phyloP scores from a whole-genome alignment of 73 alveolate genomes.

The Paramecium sexaurelia region DNA sequence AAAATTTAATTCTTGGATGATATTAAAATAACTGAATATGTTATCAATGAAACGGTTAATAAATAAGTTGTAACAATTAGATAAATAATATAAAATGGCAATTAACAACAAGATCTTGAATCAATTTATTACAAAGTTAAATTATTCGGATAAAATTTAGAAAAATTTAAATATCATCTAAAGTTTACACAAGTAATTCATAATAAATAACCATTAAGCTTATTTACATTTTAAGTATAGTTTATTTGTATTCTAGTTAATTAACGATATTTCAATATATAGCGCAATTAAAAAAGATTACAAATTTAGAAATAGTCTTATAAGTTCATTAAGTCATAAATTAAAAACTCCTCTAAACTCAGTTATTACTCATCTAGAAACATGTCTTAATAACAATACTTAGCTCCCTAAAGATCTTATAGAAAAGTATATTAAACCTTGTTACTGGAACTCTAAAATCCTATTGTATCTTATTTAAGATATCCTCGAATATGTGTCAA shows the following conservation, averaged over 20 bases:
- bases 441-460: background rate
- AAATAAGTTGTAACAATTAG: background rate
- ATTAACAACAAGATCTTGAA: background rate
- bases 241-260: background rate
- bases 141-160: background rate
- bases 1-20: background rate
- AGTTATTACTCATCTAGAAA: background rate
- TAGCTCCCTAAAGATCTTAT: background rate
- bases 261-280: background rate
- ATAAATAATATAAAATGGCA: background rate
- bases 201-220: background rate
- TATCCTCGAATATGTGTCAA: slow-evolving; percentile 12
- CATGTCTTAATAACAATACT: background rate
- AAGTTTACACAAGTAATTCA: background rate
- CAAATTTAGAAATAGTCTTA: background rate
- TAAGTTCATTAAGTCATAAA: slow-evolving; percentile 45
- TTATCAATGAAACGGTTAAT: background rate
- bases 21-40: background rate
- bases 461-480: background rate
- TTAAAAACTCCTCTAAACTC: slow-evolving; percentile 26
- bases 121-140: background rate
- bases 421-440: background rate
- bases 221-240: background rate
- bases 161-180: background rate
- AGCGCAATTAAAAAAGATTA: slow-evolving; percentile 7